phyloP scores from a whole-genome alignment of 208 protist species.

The Leishmania mexicana region DNA sequence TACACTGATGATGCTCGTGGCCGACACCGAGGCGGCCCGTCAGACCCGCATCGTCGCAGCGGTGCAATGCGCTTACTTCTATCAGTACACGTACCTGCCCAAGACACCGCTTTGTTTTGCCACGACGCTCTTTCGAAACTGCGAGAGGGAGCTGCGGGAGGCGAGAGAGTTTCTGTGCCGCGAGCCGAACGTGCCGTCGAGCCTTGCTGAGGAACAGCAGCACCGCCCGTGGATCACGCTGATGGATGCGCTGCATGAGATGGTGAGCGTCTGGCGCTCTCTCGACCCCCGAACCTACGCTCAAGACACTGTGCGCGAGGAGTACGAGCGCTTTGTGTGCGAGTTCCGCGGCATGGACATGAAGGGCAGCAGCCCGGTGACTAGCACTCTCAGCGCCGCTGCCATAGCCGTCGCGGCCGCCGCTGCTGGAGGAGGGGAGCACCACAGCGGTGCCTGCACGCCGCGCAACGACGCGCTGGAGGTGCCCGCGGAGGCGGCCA shows the following conservation, averaged over 20 bases:
- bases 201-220: slow-evolving; percentile 38
- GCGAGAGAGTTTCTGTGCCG: slow-evolving; percentile 39
- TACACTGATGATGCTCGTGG: slow-evolving; percentile 59
- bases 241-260: slow-evolving; percentile 68
- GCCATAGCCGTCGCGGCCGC: neutral
- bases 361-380: neutral
- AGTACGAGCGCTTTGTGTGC: slow-evolving; percentile 37
- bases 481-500: neutral
- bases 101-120: slow-evolving; percentile 67
- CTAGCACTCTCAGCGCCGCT: neutral
- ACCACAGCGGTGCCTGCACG: slow-evolving; percentile 26
- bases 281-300: slow-evolving; percentile 39
- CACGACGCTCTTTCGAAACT: slow-evolving; percentile 35
- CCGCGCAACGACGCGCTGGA: slow-evolving; percentile 23
- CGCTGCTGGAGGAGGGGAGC: neutral
- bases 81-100: slow-evolving; percentile 74
- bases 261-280: slow-evolving; percentile 58
- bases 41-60: slow-evolving; percentile 67
- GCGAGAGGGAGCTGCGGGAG: slow-evolving; percentile 31
- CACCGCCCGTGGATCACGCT: slow-evolving; percentile 72
- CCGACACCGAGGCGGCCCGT: slow-evolving; percentile 42
- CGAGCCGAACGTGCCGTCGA: slow-evolving; percentile 39
- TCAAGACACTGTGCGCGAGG: slow-evolving; percentile 24
- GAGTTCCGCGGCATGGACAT: slow-evolving; percentile 29
- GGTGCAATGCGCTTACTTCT: slow-evolving; percentile 70